These are phyloP conservation scores for Suhomyces sp. DNA, from an alignment of 805 yeast species.

Conservation along the genomic window DNA sequence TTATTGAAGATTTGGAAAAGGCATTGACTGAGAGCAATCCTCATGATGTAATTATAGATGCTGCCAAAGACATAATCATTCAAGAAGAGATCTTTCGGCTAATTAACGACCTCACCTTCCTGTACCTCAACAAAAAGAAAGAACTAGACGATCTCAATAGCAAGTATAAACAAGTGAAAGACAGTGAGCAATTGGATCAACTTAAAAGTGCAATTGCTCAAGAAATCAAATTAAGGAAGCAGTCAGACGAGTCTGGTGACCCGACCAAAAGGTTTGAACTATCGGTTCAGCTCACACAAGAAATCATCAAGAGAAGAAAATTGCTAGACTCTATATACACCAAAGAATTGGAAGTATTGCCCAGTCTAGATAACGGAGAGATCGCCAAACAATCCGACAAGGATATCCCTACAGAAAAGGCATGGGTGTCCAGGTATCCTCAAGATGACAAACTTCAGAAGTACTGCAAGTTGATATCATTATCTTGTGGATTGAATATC, in stretches of 20 bases:
- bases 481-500: slow-evolving; percentile 43
- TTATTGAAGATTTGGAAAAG: slow-evolving; percentile 26
- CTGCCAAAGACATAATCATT: slow-evolving; percentile 29
- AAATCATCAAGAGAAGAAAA: slow-evolving; percentile 20
- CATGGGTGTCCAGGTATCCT: slow-evolving; percentile 12
- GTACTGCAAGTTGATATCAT: slow-evolving; percentile 39
- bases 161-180: slow-evolving; percentile 12
- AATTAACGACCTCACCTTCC: slow-evolving; percentile 38
- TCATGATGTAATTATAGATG: slow-evolving; percentile 19
- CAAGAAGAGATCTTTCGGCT: slow-evolving; percentile 42
- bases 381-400: neutral
- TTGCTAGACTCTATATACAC: slow-evolving; percentile 17
- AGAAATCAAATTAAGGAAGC: neutral
- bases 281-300: slow-evolving; percentile 27
- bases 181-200: slow-evolving; percentile 6
- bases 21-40: slow-evolving; percentile 9
- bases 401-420: neutral
- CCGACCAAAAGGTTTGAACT: slow-evolving; percentile 17
- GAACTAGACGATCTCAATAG: slow-evolving; percentile 19
- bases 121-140: slow-evolving; percentile 29
- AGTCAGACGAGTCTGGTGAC: neutral
- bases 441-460: slow-evolving; percentile 34
- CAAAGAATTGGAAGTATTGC: slow-evolving; percentile 17
- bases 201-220: neutral
- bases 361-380: neutral